Conservation (phyloP, 108 stramenopile species). For the Cyclostephanos tholiformis region DNA sequence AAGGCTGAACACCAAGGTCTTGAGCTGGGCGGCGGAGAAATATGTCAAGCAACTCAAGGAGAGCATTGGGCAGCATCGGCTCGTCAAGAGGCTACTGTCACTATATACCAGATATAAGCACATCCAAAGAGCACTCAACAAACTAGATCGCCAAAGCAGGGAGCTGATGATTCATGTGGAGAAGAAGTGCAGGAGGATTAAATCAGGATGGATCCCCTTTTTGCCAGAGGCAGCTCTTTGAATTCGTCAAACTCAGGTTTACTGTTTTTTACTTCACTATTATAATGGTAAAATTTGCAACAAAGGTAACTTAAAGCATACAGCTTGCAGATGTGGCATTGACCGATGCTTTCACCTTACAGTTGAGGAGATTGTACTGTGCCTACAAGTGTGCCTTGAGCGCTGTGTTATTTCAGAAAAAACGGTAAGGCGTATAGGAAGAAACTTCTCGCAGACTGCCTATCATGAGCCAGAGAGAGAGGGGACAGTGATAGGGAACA, state of each 20-base stretch:
- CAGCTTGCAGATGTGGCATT: slow-evolving; percentile 8
- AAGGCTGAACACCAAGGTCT: not conserved
- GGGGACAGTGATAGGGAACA: not conserved
- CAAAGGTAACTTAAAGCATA: slow-evolving; percentile 6
- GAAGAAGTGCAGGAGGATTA: slow-evolving; percentile 8
- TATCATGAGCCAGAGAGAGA: not conserved
- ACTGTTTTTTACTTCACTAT: not conserved
- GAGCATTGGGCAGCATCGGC: not conserved
- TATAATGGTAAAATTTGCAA: not conserved
- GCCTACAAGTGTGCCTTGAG: not conserved
- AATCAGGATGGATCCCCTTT: slow-evolving; percentile 11
- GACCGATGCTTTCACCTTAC: not conserved
- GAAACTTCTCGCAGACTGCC: not conserved
- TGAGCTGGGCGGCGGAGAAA: not conserved
- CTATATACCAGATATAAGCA: no score
- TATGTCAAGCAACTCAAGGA: not conserved
- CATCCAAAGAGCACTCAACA: not conserved
- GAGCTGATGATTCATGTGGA: slow-evolving; percentile 4
- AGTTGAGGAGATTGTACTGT: not conserved
- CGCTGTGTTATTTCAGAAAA: not conserved
- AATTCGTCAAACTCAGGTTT: slow-evolving; percentile 4
- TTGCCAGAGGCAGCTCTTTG: slow-evolving; percentile 10
- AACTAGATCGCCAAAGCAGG: not conserved
- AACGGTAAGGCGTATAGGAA: slow-evolving; percentile 4
- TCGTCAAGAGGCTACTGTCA: not conserved